Base-by-base conservation (phyloP, 2,329 filamentous ascomycete species). In the Fusarium vanettenii region DNA sequence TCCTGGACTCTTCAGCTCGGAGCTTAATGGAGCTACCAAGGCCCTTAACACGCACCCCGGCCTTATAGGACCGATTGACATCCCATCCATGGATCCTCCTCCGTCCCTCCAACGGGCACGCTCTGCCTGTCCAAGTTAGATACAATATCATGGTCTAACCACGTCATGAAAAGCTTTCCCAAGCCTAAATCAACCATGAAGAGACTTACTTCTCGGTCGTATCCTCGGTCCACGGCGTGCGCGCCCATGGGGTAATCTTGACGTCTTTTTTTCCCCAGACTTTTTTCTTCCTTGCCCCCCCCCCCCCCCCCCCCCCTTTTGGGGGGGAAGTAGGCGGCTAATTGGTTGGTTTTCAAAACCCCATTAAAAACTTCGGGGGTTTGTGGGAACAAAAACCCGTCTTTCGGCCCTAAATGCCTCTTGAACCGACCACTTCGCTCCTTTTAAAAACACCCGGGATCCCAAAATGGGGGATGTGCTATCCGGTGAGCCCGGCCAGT, bases 1-100 rank as follows among this genome's bases (percentile, higher is more conserved):
- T 14, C 33, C 10, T 13, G 31, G 11, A 16, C 13, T n/a, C 29
- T 45, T 59, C 35, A 25, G 60, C 43, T 56, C 25, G 18, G 37
- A 41, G 60, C 48, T 66, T 41, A 20, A 45, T 43, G 69, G 69
- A 69, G 65, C 72, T 45, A 66, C 72, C 65, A 39, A 45, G 35
- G 52, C 39, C 60, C 45, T 71, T 63, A 61, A 61, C 14, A 52
- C 52, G 56, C 64, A 61, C 63, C 63, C 52, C 59, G 63, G 41
- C 48, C 29, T 33, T 57, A 56, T 69, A 74, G 69, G 72, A 73
- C 72, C 69, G 65, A 74, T 67, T 75, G 50, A 61, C 65, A 61
- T 39, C 55, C 65, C 65, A 61, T 39, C 55, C 65, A 70, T 59
- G 59, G 57, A 43, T 60, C 62, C 55, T 25, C 33, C 64, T 64